Evolutionary conservation across 2,329 filamentous ascomycete species (phyloP), one percentile per base, ranked within the genome.

Genomic region (Plectosphaerella plurivora): DNA sequence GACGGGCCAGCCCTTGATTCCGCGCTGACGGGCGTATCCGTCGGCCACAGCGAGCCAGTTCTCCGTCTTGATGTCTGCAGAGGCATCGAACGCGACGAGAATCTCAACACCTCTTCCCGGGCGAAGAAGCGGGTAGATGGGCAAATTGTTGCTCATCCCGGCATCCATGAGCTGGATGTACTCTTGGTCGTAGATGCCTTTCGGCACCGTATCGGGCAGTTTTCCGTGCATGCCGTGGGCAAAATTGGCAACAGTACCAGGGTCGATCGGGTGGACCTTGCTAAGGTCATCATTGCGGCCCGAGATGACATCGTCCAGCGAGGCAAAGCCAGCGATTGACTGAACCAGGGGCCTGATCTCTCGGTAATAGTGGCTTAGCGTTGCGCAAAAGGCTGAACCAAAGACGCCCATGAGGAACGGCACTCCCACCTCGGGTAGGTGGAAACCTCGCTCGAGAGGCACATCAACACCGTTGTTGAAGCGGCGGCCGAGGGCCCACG

Each of bases 131-230:
- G 94, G 94, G 66, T 99, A 99, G 42, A 97, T 92, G 2, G 94
- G 94, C 9, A 99, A 77, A 64, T 99, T 99, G 67, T 99, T 97
- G 58, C 89, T 95, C 94, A 99, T 99, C 49, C 94, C 94, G 2
- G 94, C 92, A 68, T 99, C 94, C 92, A 97, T 97, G 15, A 93
- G 78, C 58, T 89, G 86, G 16, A 93, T 77, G 65, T 96, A 87
- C 45, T 86, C 77, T 14, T 78, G 79, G 16, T 82, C 75, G 61
- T 89, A 85, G 39, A 96, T 82, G 53, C 83, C 91, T 33, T 86
- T 82, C 0, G 94, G 91, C n/a, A 87, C 88, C 0, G 89, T 89
- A 1, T 81, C 70, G 1, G 91, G 88, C 7, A 99, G 76, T 55
- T 82, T 78, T 12, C 82, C 85, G 60, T 88, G 79, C 85, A 99